Evolutionary conservation across 306 rosid species (phyloP).

Genomic region (Castanospermum australe): DNA sequence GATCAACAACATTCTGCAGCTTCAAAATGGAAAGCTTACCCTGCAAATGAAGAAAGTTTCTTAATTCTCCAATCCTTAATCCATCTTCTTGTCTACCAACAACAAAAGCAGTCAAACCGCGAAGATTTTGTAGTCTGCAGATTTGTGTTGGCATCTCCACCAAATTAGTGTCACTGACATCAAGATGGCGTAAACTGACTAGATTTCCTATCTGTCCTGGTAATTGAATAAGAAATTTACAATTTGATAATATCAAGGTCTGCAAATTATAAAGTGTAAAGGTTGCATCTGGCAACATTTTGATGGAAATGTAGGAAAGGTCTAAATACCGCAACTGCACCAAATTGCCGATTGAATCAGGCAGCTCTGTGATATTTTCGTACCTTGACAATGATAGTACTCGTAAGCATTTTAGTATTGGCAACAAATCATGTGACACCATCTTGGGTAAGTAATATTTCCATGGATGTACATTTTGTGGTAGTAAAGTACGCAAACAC

Average conservation of each 20-base stretch:
- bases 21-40: neutral
- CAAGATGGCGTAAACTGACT: neutral
- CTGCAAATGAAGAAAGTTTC: neutral
- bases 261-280: conserved; percentile 22
- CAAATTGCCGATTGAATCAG: neutral
- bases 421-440: neutral
- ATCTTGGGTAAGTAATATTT: neutral
- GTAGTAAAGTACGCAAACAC: neutral
- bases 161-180: neutral
- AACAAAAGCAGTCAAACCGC: neutral
- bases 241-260: neutral
- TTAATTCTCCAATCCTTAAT: neutral
- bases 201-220: neutral
- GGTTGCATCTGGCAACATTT: neutral
- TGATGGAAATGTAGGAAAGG: neutral
- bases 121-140: neutral
- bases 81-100: neutral
- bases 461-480: accelerated
- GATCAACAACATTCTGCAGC: neutral
- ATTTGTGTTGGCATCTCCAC: neutral
- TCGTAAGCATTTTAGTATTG: neutral
- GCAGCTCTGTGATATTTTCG: neutral
- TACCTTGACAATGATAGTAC: neutral
- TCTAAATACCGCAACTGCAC: conserved; percentile 24
- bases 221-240: neutral